Base-by-base conservation (phyloP, 2,329 filamentous ascomycete species). In the Neonectria hederae region DNA sequence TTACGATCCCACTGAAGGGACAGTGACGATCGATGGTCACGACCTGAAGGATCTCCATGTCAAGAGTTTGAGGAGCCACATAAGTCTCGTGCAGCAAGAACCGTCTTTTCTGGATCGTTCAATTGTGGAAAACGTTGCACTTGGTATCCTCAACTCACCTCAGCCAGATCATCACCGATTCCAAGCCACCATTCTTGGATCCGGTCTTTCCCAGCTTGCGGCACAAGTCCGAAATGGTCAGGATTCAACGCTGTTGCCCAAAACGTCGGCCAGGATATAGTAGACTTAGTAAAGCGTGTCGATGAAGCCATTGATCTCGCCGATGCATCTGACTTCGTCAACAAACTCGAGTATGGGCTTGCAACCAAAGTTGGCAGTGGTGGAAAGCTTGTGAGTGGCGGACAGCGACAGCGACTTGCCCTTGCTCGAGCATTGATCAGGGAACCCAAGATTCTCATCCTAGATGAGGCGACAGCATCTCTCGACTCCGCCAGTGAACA, bases 391-490 rank as follows among this genome's bases (percentile, higher is more conserved):
- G 79, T 89, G 32, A 87, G 84, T 52, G 87, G 87, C 58, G 87
- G 87, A 0, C 87, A 90, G 71, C 83, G 86, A 55, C 88, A 90
- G 70, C 80, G 87, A 5, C 80, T 90, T 57, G 86, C 86, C 8
- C 79, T 90, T 6, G 87, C 88, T 1, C 79, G 87, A 26, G 85
- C 85, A 19, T 76, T 90, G 14, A 83, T 90, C 30, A 80, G 83
- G 4, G 81, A 89, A 49, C 87, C 87, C 2, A 80, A 80, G 54
- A 84, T 90, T 9, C 78, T 90, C 3, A 80, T 90, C 11, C 78
- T 90, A 2, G 88, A 90, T 48, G 88, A 90, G 71, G 87, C 87
- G 2, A 90, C 88, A 2, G 83, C 86, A 0, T 83, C 87, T 1
- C 79, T 90, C 0, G 88, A 90, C 71, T 87, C 86, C 14, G 81